Evolutionary conservation across 1,284 basidiomycete species (phyloP).

Genomic region (Mycena sp.): DNA sequence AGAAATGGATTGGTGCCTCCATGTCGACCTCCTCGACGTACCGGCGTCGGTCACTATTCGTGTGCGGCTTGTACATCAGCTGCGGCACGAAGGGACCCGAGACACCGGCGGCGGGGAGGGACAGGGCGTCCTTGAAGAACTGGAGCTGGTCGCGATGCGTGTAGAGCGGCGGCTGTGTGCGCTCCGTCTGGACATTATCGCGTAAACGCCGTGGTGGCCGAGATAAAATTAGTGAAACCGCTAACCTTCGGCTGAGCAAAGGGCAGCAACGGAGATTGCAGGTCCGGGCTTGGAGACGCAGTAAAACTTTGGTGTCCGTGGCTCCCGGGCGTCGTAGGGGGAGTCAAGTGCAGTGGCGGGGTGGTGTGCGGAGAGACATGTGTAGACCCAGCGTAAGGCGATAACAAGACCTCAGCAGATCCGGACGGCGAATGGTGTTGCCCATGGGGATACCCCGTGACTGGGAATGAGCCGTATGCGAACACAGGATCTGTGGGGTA

Average conservation of each 20-base stretch:
- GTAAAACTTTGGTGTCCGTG: conserved; percentile 18
- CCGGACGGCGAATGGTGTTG: conserved; percentile 26
- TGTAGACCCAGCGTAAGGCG: conserved; percentile 21
- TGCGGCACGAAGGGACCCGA: conserved; percentile 68
- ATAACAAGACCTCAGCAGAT: conserved; percentile 25
- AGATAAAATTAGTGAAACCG: conserved; percentile 1
- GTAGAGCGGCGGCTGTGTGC: conserved; percentile 33
- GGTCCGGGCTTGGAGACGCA: conserved; percentile 23
- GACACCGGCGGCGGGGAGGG: conserved; percentile 43
- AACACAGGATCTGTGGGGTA: conserved; percentile 11
- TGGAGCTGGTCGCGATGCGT: conserved; percentile 52
- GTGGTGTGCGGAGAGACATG: conserved; percentile 30
- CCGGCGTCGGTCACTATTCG: conserved; percentile 74
- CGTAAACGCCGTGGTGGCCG: conserved; percentile 1
- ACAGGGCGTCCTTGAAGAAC: conserved; percentile 52
- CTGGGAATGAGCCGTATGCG: conserved; percentile 16
- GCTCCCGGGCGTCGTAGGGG: conserved; percentile 26
- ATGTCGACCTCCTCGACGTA: conserved; percentile 76
- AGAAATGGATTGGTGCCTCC: conserved; percentile 71
- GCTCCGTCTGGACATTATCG: conserved; percentile 12
- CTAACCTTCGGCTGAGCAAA: conserved; percentile 18
- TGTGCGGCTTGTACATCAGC: conserved; percentile 74
- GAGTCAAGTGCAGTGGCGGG: conserved; percentile 30
- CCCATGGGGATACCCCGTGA: conserved; percentile 12
- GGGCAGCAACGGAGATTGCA: conserved; percentile 20